A percentile compares a stretch with the other conserved stretches of the same genome.
Conservation (phyloP, 768 basidiomycete species). For the Rubroboletus satanas region DNA sequence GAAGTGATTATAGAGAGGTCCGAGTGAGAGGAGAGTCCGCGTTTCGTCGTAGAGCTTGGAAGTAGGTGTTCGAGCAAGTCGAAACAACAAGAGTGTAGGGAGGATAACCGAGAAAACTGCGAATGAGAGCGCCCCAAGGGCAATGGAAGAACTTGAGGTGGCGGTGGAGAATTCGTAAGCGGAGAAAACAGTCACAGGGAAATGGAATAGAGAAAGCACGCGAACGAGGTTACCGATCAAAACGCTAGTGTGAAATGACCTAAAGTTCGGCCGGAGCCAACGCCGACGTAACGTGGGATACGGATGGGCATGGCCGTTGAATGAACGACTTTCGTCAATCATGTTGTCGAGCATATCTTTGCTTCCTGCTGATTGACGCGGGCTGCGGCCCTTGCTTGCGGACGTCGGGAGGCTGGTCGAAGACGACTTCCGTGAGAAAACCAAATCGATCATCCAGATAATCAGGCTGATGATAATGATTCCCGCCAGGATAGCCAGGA, state of each 20-base stretch:
- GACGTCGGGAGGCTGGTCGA: conserved; percentile 17
- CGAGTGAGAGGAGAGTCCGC: conserved; percentile 82
- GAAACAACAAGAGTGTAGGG: conserved; percentile 69
- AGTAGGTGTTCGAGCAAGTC: conserved; percentile 76
- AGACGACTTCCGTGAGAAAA: conserved; percentile 32
- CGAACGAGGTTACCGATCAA: conserved; percentile 90
- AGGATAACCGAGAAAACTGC: conserved; percentile 72
- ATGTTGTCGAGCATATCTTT: conserved; percentile 49
- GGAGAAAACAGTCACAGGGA: conserved; percentile 90
- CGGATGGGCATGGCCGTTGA: conserved; percentile 22
- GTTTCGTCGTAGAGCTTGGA: conserved; percentile 95
- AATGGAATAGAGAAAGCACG: conserved; percentile 87
- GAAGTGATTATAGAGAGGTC: conserved; percentile 94
- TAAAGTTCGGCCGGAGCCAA: conserved; percentile 50
- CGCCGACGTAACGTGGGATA: conserved; percentile 29
- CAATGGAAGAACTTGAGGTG: conserved; percentile 55
- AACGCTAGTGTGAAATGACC: conserved; percentile 77
- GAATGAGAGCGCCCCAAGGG: conserved; percentile 81
- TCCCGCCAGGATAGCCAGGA: conserved; percentile 72
- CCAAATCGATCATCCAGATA: conserved; percentile 69
- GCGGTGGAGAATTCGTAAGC: conserved; percentile 55
- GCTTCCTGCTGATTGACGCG: conserved; percentile 41
- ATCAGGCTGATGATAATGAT: conserved; percentile 66
- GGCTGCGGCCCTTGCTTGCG: conserved; percentile 32
- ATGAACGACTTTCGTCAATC: conserved; percentile 30